Base-by-base conservation (phyloP, 192 early-diverging fungal genomes). In the Backusella luteola region DNA sequence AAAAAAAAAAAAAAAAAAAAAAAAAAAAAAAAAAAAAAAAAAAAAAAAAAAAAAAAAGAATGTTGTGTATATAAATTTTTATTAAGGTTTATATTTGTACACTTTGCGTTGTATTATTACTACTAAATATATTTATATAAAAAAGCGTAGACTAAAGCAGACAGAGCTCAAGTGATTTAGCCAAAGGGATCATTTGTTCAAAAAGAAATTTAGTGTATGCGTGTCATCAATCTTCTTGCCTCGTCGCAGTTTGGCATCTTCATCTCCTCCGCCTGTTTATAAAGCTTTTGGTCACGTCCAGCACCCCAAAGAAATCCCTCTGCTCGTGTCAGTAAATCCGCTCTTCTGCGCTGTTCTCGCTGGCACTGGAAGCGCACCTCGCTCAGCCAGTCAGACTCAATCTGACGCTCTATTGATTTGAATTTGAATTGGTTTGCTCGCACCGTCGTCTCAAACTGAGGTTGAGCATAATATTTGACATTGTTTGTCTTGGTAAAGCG, bases 401-500 rank as follows among this genome's bases (percentile, higher is more conserved):
- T 90, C 5, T 88, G 84, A 5, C 87, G 76, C 77, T 98, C 96
- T 77, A 93, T 89, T 76, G 88, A 79, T 11, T 80, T 77, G 52
- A 95, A 77, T 74, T 90, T 88, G 67, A 84, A 68, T 26, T 46
- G 26, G 34, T 84, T 77, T 67, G 79, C 72, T 44, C 81, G 71
- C 34, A 73, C 79, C 38, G 76, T 79, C 41, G 69, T 69, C 34
- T 29, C 75, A 80, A 90, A 86, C 44, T 77, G 73, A 71, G 82
- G 86, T 19, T 96, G 90, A 9, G 97, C 93, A 81, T 87, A 98
- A 81, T 96, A 98, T 21, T 74, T 82, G 2, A 97, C 89, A 2
- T 87, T 81, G 32, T 90, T 88, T 23, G 67, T 39, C 6, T 76
- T 73, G 2, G 97, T 97, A 34, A 73, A 73, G 23, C 91, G 88